Conservation (phyloP, 208 protist species). For the Kentomonas sorsogonicus region DNA sequence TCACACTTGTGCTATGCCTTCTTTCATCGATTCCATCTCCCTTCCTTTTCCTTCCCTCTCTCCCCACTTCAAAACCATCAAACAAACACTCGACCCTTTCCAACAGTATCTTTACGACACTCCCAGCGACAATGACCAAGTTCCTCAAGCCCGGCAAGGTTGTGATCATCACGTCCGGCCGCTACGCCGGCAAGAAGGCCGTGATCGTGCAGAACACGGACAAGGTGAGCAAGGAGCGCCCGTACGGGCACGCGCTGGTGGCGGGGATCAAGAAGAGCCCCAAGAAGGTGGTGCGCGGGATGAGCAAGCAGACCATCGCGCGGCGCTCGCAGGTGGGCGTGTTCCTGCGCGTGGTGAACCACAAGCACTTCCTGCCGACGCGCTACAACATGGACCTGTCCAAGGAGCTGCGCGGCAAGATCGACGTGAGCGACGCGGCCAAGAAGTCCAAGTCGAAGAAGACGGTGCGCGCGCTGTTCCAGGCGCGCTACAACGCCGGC, state of each 20-base stretch:
- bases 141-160: slow-evolving; percentile 97
- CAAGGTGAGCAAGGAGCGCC: slow-evolving; percentile 84
- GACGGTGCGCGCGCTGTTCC: slow-evolving; percentile 88
- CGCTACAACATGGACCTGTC: slow-evolving; percentile 93
- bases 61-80: too few relatives aligned
- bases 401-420: slow-evolving; percentile 87
- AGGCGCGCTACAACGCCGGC: slow-evolving; percentile 94
- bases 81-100: too few relatives aligned
- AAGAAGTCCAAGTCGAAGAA: slow-evolving; percentile 83
- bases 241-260: slow-evolving; percentile 94
- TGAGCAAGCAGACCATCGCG: slow-evolving; percentile 92
- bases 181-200: slow-evolving; percentile 97
- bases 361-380: slow-evolving; percentile 98
- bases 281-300: slow-evolving; percentile 91
- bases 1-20: too few relatives aligned
- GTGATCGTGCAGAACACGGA: slow-evolving; percentile 96
- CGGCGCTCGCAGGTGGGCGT: slow-evolving; percentile 91
- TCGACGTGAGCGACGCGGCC: slow-evolving; percentile 87
- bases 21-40: too few relatives aligned
- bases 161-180: slow-evolving; percentile 96
- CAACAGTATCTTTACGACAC: too few relatives aligned
- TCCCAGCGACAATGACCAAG: too few relatives aligned
- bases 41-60: too few relatives aligned
- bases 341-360: slow-evolving; percentile 98
- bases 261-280: slow-evolving; percentile 96